phyloP scores from a whole-genome alignment of 2,329 filamentous ascomycete species.

The Pseudonectria foliicola region DNA sequence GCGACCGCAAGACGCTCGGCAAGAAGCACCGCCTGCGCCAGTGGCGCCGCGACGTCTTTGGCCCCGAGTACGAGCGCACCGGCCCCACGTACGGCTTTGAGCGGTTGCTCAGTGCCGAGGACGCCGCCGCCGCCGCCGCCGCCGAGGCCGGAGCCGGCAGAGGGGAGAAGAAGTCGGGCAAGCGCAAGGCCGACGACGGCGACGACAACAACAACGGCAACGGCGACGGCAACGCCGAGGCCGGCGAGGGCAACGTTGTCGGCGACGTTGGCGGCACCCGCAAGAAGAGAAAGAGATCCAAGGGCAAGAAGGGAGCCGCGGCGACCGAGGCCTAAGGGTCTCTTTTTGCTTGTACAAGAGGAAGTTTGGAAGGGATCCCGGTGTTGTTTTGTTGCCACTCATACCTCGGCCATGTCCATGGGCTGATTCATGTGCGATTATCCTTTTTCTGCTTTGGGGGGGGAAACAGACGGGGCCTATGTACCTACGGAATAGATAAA shows the following conservation, averaged over 20 bases:
- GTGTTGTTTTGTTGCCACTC: no score
- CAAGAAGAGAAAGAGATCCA: constrained; percentile 48
- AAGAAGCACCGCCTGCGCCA: constrained; percentile 89
- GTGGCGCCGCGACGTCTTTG: constrained; percentile 67
- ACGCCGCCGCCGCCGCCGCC: constrained; percentile 6
- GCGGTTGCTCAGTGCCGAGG: constrained; percentile 24
- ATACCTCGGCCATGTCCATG: no score
- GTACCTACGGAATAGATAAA: no score
- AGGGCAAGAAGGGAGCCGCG: constrained; percentile 31
- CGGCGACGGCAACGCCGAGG: constrained; percentile 22
- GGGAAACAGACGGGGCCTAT: no score
- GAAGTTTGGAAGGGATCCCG: constrained; percentile 12
- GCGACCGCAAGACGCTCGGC: constrained; percentile 78
- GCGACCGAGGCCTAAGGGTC: constrained; percentile 15
- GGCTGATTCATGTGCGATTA: no score
- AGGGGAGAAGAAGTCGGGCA: constrained; percentile 14
- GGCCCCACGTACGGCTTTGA: constrained; percentile 55
- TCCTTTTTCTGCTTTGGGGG: no score
- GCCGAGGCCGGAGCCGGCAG: constrained; percentile 8
- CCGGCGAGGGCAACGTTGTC: constrained; percentile 25
- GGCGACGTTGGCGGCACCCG: constrained; percentile 23
- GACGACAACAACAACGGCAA: constrained; percentile 15
- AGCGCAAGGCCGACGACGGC: constrained; percentile 11
- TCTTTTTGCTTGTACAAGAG: constrained; percentile 16
- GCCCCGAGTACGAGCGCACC: constrained; percentile 47